phyloP scores from a whole-genome alignment of 768 basidiomycete genomes.

The Suillus hirtellus region DNA sequence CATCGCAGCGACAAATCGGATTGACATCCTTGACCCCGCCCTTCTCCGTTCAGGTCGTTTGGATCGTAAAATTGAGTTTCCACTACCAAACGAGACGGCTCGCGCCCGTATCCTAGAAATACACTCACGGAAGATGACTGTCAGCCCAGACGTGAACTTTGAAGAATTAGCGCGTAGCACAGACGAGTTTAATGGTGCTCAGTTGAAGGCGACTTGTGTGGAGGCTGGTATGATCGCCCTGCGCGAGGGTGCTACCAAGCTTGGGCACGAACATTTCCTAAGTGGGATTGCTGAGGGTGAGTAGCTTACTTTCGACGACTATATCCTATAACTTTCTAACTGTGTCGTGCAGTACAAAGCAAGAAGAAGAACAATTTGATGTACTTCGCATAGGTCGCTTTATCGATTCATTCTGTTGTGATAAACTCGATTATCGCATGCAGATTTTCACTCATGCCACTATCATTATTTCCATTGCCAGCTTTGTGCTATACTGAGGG shows the following conservation, averaged over 20 bases:
- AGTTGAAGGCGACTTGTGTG: slow-evolving; percentile 96
- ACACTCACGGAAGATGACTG: slow-evolving; percentile 95
- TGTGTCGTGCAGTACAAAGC: slow-evolving; percentile 74
- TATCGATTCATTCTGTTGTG: slow-evolving; percentile 3
- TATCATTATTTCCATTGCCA: slow-evolving; percentile 2
- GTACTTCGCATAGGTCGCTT: slow-evolving; percentile 74
- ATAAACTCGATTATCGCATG: background rate
- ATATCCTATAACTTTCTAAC: slow-evolving; percentile 19
- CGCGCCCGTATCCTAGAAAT: slow-evolving; percentile 95
- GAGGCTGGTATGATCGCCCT: slow-evolving; percentile 99
- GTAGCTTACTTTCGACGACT: slow-evolving; percentile 20
- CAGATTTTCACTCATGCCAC: background rate
- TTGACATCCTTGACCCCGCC: slow-evolving; percentile 97
- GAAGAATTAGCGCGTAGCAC: slow-evolving; percentile 96
- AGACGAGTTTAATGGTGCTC: slow-evolving; percentile 98
- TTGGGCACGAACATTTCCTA: slow-evolving; percentile 95
- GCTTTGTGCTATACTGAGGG: background rate
- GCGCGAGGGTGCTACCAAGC: slow-evolving; percentile 84
- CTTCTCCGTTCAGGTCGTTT: slow-evolving; percentile 97
- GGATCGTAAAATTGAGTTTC: slow-evolving; percentile 98
- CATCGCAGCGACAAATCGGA: slow-evolving; percentile 97
- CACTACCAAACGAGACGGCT: slow-evolving; percentile 94
- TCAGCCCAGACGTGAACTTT: slow-evolving; percentile 87
- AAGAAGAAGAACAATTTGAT: slow-evolving; percentile 99
- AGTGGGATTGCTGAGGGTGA: slow-evolving; percentile 86